Evolutionary conservation across 441 rosid genomes (phyloP).

Genomic region (Pelargonium citronellum): DNA sequence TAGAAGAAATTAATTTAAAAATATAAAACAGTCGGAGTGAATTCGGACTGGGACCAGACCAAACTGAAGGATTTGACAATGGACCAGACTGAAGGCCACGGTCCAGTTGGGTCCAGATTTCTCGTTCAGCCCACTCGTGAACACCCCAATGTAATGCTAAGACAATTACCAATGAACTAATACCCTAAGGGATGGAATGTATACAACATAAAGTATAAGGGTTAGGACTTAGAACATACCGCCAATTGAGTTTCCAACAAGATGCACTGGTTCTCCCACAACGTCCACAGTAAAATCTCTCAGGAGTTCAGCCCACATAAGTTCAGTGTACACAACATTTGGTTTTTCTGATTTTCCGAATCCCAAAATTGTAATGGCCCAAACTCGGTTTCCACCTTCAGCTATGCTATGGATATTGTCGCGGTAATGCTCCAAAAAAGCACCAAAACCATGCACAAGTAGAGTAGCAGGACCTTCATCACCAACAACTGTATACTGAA

Average conservation of each 20-base stretch:
- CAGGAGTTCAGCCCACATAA: conserved; percentile 76
- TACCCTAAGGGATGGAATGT: no score
- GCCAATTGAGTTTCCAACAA: conserved; percentile 85
- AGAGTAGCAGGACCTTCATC: conserved; percentile 63
- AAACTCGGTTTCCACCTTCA: conserved; percentile 49
- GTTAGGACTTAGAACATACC: conserved; percentile 40
- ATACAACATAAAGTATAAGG: not conserved
- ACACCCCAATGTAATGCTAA: no score
- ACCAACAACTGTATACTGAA: conserved; percentile 68
- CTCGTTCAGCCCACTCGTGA: no score
- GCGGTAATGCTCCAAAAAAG: conserved; percentile 81
- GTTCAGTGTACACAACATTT: conserved; percentile 69
- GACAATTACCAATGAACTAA: not conserved
- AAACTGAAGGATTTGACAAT: no score
- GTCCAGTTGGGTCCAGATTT: no score
- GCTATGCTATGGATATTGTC: conserved; percentile 54
- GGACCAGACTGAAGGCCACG: no score
- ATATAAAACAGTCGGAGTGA: no score
- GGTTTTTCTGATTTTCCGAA: conserved; percentile 97
- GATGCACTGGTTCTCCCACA: conserved; percentile 76
- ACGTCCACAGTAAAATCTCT: conserved; percentile 75
- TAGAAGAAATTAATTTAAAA: no score
- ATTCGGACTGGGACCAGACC: no score
- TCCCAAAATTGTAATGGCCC: conserved; percentile 76
- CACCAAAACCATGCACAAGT: conserved; percentile 95